Percentiles rank a stretch among this genome's conserved stretches.
These are phyloP conservation scores for Avena eriantha DNA, from an alignment of 176 grass and related monocot genomes.

Conservation along the genomic window DNA sequence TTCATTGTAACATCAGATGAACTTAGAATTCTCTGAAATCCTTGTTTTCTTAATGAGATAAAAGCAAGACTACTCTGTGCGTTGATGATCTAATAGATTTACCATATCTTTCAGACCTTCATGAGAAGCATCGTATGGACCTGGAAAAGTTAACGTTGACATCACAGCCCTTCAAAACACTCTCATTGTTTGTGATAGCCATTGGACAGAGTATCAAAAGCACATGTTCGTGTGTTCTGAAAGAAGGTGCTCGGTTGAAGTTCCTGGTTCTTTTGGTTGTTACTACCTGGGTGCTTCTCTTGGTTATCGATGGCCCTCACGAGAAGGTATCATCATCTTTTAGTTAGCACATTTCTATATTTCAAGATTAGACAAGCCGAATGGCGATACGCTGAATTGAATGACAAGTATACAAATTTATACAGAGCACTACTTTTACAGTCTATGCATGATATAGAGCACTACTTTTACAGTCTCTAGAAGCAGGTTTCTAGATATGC, in stretches of 20 bases:
- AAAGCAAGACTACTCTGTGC: neutral
- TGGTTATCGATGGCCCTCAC: slow-evolving; percentile 59
- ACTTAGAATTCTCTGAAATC: neutral
- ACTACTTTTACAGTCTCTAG: neutral
- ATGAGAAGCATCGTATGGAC: slow-evolving; percentile 64
- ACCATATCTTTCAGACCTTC: slow-evolving; percentile 65
- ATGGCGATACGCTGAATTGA: slow-evolving; percentile 5
- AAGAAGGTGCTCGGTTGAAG: slow-evolving; percentile 54
- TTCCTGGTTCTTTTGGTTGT: slow-evolving; percentile 49
- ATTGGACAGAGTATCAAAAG: slow-evolving; percentile 61
- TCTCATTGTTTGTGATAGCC: slow-evolving; percentile 69
- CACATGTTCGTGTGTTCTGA: slow-evolving; percentile 64
- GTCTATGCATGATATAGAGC: slow-evolving; percentile 24
- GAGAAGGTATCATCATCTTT: slow-evolving; percentile 65
- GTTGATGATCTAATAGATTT: slow-evolving; percentile 37
- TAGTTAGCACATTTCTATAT: slow-evolving; percentile 33
- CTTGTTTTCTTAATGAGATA: slow-evolving; percentile 5
- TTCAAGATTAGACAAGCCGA: neutral
- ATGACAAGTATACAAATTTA: slow-evolving; percentile 21
- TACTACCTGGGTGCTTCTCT: slow-evolving; percentile 51
- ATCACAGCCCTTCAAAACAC: slow-evolving; percentile 71
- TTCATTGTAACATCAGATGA: slow-evolving; percentile 20
- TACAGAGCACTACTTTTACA: slow-evolving; percentile 1
- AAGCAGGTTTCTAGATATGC: neutral
- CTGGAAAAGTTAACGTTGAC: slow-evolving; percentile 70